Percentiles rank a stretch among this genome's conserved stretches.
These are phyloP conservation scores for Pseudocercospora macadamiae DNA, from an alignment of 2,329 filamentous ascomycete genomes.

Conservation along the genomic window DNA sequence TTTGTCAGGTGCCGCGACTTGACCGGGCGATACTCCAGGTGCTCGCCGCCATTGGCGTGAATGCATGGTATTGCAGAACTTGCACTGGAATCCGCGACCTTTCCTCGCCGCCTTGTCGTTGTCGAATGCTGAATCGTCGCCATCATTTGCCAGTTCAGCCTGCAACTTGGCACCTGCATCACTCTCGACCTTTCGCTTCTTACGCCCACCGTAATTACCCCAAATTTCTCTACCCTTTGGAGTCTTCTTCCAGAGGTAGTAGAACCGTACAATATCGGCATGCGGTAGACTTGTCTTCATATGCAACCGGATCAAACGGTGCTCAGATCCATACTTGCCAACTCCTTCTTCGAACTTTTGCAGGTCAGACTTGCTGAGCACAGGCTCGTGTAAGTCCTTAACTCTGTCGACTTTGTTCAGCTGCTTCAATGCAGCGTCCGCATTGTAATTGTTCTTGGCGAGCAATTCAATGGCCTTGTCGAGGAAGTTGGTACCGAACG, in stretches of 20 bases:
- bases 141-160: conserved; percentile 88
- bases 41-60: conserved; percentile 92
- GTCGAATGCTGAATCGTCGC: conserved; percentile 96
- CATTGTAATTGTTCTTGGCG: conserved; percentile 71
- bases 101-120: conserved; percentile 76
- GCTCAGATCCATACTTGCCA: conserved; percentile 86
- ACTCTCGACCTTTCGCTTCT: conserved; percentile 70
- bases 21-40: conserved; percentile 72
- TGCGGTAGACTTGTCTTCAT: conserved; percentile 76
- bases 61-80: conserved; percentile 79
- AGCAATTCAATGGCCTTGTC: conserved; percentile 80
- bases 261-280: conserved; percentile 83
- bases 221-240: conserved; percentile 82
- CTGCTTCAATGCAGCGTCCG: conserved; percentile 69
- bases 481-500: conserved; percentile 80
- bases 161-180: conserved; percentile 74
- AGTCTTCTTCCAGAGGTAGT: conserved; percentile 98
- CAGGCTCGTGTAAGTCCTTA: conserved; percentile 79
- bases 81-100: conserved; percentile 87
- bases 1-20: conserved; percentile 68
- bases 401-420: conserved; percentile 69
- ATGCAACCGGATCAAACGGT: conserved; percentile 78
- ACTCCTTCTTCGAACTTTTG: conserved; percentile 94
- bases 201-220: conserved; percentile 84
- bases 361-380: conserved; percentile 73